phyloP scores from a whole-genome alignment of 805 yeast species.

The Clavispora fructus region DNA sequence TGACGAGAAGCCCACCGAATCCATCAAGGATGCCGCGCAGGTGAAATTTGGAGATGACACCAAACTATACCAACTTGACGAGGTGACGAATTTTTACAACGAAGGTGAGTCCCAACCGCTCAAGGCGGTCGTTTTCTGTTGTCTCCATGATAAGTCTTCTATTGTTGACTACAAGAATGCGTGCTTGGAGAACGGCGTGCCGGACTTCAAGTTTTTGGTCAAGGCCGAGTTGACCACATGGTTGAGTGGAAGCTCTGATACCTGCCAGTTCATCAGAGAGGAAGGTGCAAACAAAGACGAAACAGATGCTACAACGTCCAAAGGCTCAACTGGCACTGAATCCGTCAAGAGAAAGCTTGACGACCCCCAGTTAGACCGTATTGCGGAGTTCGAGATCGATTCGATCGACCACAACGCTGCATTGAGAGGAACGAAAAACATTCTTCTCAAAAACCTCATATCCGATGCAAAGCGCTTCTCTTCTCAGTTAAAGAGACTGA shows the following conservation, averaged over 20 bases:
- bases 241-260: slow-evolving; percentile 64
- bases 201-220: slow-evolving; percentile 75
- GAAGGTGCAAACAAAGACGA: slow-evolving; percentile 1
- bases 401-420: slow-evolving; percentile 56
- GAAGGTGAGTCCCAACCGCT: slow-evolving; percentile 47
- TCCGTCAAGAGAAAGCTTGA: slow-evolving; percentile 11
- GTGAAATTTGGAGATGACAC: slow-evolving; percentile 23
- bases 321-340: slow-evolving; percentile 7
- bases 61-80: slow-evolving; percentile 31
- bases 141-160: slow-evolving; percentile 67
- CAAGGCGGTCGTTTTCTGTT: slow-evolving; percentile 66
- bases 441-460: slow-evolving; percentile 63
- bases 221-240: slow-evolving; percentile 80
- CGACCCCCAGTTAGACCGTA: slow-evolving; percentile 48
- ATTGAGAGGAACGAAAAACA: slow-evolving; percentile 60
- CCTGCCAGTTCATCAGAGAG: slow-evolving; percentile 49
- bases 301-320: slow-evolving; percentile 10
- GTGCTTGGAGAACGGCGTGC: slow-evolving; percentile 58
- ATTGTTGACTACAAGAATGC: slow-evolving; percentile 78
- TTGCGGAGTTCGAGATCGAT: slow-evolving; percentile 44
- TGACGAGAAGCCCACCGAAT: slow-evolving; percentile 13
- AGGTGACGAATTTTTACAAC: slow-evolving; percentile 50
- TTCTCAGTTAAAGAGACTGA: slow-evolving; percentile 39
- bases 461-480: slow-evolving; percentile 62
- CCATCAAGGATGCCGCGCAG: slow-evolving; percentile 32